Percentiles rank a stretch among this genome's conserved stretches.
phyloP scores from a whole-genome alignment of 352 stramenopile species.

The Aphanomyces invadans region DNA sequence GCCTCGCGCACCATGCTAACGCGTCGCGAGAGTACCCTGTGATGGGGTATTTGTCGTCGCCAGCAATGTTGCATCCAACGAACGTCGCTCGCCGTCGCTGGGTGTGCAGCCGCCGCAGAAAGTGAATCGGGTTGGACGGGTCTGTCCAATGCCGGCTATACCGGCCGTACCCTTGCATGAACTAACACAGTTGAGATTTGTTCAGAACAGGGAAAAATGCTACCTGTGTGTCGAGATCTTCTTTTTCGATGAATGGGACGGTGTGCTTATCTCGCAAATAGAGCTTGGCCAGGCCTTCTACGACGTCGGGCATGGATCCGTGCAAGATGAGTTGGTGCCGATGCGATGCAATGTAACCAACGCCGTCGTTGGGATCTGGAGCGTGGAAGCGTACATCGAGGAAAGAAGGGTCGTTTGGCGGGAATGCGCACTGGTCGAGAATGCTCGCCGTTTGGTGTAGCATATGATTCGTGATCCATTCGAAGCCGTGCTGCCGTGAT shows the following conservation, averaged over 20 bases:
- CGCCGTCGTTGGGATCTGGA: background rate
- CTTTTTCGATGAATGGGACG: background rate
- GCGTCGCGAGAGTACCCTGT: constrained; percentile 3
- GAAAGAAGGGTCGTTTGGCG: background rate
- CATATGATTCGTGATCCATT: constrained; percentile 25
- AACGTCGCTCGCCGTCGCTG: background rate
- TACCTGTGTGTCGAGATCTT: constrained; percentile 23
- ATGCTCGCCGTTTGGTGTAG: constrained; percentile 7
- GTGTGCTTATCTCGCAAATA: constrained; percentile 14
- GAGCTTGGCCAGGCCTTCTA: background rate
- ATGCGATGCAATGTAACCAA: constrained; percentile 2
- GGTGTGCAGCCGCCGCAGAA: constrained; percentile 4
- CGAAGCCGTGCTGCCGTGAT: constrained; percentile 8
- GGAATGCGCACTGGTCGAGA: constrained; percentile 12
- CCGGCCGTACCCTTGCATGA: constrained; percentile 5
- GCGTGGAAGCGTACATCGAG: constrained; percentile 1
- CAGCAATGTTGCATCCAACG: constrained; percentile 16
- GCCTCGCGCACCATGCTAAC: constrained; percentile 18
- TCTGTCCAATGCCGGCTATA: constrained; percentile 2
- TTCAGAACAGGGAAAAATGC: background rate
- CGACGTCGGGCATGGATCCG: background rate
- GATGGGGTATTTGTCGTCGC: constrained; percentile 21
- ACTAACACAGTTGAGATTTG: background rate
- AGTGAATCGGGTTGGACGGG: background rate
- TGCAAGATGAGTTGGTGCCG: constrained; percentile 10